Base-by-base conservation (phyloP, 108 stramenopile species). In the Cyclotella baltica region DNA sequence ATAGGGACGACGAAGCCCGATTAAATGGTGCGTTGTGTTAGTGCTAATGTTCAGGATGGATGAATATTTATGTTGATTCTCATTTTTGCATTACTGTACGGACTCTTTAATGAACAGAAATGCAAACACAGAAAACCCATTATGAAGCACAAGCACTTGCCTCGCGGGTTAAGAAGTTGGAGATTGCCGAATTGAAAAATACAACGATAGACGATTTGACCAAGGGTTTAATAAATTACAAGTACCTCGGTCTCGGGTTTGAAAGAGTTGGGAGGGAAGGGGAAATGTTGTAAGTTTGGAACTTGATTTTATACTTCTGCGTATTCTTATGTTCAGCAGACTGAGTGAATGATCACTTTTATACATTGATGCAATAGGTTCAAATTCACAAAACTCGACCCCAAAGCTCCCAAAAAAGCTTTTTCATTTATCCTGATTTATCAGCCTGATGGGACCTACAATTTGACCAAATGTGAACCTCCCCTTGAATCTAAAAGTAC, bases 361-460 rank as follows among this genome's bases (percentile, higher is more conserved):
- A 16, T 33, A 6, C 58, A 10, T 4, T 28, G 10, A 3, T 4
- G 31, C 46, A 1, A 22, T 25, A 75, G 73, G 52, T 75, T 75
- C 53, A 75, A 75, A 65, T 75, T 75, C 55, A 66, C 63, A 4
- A 75, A 43, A 56, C 64, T 75, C 27, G 57, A 59, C 22, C 35
- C 27, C 19, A 40, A 37, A 1, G 73, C 65, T 23, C 51, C 51
- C 30, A 37, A 19, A 23, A 35, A 62, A 56, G 46, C 52, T 25
- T 75, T 75, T 36, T 65, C 73, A 22, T 75, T 75, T 27, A 65
- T 43, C 28, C 51, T 75, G 19, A 75, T 36, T 10, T 27, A 29
- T 13, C 36, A 53, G n/a, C 40, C 47, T 30, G 35, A 62, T 50
- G 33, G 57, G 6, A 35, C 46, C 25, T 75, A 75, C 34, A 38